phyloP scores from a whole-genome alignment of 2,329 filamentous ascomycete genomes.

The Talaromyces islandicus region DNA sequence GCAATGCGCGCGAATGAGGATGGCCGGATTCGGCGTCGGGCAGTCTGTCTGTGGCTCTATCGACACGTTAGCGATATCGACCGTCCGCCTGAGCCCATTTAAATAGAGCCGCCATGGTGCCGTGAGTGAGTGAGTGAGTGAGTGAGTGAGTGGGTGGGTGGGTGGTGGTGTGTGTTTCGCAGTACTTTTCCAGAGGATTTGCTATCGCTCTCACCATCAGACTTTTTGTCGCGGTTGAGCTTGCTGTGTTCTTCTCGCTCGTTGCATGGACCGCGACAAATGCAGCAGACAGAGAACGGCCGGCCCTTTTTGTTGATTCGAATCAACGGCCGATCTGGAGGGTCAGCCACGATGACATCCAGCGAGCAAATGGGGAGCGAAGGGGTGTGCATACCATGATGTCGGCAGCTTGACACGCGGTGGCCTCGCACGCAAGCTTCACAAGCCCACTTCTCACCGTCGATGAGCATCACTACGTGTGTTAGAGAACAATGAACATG shows the following conservation, averaged over 20 bases:
- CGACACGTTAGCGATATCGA: conserved; percentile 8
- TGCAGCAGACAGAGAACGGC: conserved; percentile 93
- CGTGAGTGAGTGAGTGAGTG: conserved; percentile 1
- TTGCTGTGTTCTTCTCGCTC: conserved; percentile 90
- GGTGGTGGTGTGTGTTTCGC: conserved; percentile 9
- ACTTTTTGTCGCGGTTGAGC: conserved; percentile 81
- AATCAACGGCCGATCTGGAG: conserved; percentile 75
- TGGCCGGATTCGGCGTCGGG: conserved; percentile 10
- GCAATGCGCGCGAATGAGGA: conserved; percentile 13
- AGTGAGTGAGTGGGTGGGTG: no score
- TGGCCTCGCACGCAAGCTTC: conserved; percentile 97
- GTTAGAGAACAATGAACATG: conserved; percentile 12
- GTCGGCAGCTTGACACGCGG: conserved; percentile 97
- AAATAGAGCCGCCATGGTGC: conserved; percentile 7
- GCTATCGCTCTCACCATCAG: conserved; percentile 24
- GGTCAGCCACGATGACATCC: background rate
- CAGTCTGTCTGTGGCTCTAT: conserved; percentile 7
- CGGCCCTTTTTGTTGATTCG: conserved; percentile 98
- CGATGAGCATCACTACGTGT: conserved; percentile 63
- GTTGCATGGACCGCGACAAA: conserved; percentile 95
- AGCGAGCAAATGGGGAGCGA: no score
- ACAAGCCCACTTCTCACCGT: conserved; percentile 97
- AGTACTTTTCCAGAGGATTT: conserved; percentile 27
- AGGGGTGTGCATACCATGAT: conserved; percentile 67
- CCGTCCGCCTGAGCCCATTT: background rate